Percentiles rank a stretch among this genome's conserved stretches.
Evolutionary conservation across 371 early-diverging fungal species (phyloP).

Genomic region (Gilbertella persicaria): DNA sequence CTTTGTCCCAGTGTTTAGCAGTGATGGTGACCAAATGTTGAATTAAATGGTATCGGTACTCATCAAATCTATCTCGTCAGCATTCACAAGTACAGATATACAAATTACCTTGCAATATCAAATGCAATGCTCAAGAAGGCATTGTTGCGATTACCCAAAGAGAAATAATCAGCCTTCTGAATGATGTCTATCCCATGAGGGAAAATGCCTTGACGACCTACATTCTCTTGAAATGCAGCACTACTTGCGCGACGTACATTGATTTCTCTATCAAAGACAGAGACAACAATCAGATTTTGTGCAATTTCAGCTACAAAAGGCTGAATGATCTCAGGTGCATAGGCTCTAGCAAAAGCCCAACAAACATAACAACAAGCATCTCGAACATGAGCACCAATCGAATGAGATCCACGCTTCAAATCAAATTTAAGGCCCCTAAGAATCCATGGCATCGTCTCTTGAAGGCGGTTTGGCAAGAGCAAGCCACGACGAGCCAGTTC

Average conservation of each 20-base stretch:
- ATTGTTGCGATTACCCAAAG: conserved; percentile 81
- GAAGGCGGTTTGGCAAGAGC: conserved; percentile 69
- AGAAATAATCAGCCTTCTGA: conserved; percentile 88
- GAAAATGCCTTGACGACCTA: conserved; percentile 91
- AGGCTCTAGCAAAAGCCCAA: conserved; percentile 96
- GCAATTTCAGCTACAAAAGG: conserved; percentile 69
- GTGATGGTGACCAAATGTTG: conserved; percentile 66
- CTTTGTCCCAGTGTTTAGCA: conserved; percentile 85
- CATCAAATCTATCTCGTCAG: conserved; percentile 62
- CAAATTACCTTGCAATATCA: conserved; percentile 72
- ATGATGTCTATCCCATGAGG: conserved; percentile 94
- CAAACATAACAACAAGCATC: conserved; percentile 96
- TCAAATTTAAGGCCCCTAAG: conserved; percentile 84
- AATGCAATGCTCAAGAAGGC: conserved; percentile 69
- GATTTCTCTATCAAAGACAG: conserved; percentile 92
- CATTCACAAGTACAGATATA: background rate
- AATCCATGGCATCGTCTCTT: conserved; percentile 78
- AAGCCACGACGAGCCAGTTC: conserved; percentile 90
- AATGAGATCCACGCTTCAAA: conserved; percentile 81
- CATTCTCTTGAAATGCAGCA: conserved; percentile 98
- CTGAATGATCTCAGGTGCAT: conserved; percentile 70
- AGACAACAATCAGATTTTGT: conserved; percentile 72
- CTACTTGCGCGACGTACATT: conserved; percentile 93
- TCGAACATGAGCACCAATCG: conserved; percentile 92
- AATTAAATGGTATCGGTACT: conserved; percentile 75